Percentiles rank a stretch among this genome's conserved stretches.
Evolutionary conservation across 805 yeast genomes (phyloP).

Genomic region (Yarrowia sp.): DNA sequence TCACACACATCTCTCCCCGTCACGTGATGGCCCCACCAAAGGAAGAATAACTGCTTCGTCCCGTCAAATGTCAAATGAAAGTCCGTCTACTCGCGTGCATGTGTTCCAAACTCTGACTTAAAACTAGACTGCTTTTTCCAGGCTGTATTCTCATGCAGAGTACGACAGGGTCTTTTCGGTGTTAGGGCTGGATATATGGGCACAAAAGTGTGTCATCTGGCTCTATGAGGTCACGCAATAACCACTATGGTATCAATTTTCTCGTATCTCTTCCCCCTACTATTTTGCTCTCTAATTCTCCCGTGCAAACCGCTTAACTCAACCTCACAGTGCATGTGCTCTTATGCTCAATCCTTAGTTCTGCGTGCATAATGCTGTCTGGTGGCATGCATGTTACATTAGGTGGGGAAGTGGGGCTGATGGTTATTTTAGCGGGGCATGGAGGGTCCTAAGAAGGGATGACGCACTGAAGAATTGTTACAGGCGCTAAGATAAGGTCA

Average conservation of each 20-base stretch:
- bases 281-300: too few relatives aligned
- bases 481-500: neutral
- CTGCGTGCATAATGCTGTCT: neutral
- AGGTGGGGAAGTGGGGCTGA: slow-evolving; percentile 21
- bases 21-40: neutral
- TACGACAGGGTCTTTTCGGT: neutral
- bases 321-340: neutral
- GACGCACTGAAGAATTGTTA: neutral
- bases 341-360: neutral
- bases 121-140: neutral
- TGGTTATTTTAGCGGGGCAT: neutral
- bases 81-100: neutral
- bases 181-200: too few relatives aligned
- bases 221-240: neutral
- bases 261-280: neutral
- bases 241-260: neutral
- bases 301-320: neutral
- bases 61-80: too few relatives aligned
- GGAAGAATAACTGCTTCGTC: neutral
- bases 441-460: neutral
- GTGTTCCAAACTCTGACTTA: slow-evolving; percentile 1
- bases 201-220: neutral
- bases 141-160: neutral
- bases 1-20: neutral
- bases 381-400: neutral